Conservation (phyloP, 306 rosid genomes). For the Potentilla sterilis region DNA sequence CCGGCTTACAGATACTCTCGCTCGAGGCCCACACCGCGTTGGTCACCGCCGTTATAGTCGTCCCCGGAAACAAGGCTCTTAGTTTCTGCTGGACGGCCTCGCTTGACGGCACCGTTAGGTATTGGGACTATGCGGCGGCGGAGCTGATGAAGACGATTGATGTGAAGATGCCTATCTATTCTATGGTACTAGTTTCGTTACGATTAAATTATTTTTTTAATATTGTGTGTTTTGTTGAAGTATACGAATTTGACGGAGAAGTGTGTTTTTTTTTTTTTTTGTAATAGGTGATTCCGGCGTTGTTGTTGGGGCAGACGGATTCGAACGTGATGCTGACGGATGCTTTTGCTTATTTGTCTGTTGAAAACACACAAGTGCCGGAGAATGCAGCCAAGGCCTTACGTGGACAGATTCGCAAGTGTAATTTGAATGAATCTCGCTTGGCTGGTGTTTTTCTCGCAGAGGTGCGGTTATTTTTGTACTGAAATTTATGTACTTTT, state of each 20-base stretch:
- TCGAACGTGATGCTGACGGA: slow-evolving; percentile 28
- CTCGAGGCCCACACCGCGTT: slow-evolving; percentile 69
- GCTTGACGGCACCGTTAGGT: slow-evolving; percentile 72
- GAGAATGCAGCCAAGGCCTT: slow-evolving; percentile 25
- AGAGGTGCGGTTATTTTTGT: slow-evolving; percentile 45
- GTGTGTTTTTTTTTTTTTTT: background rate
- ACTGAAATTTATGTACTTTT: background rate
- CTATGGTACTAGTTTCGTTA: slow-evolving; percentile 49
- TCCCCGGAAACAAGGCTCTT: slow-evolving; percentile 40
- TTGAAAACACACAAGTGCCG: slow-evolving; percentile 34
- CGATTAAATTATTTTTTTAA: background rate
- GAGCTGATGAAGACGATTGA: slow-evolving; percentile 60
- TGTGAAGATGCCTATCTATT: slow-evolving; percentile 52
- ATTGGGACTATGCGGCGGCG: slow-evolving; percentile 72
- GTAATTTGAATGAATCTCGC: slow-evolving; percentile 62
- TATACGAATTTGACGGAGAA: background rate
- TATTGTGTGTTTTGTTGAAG: background rate
- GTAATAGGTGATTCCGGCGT: slow-evolving; percentile 71
- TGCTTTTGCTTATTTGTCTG: slow-evolving; percentile 60
- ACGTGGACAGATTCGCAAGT: slow-evolving; percentile 70
- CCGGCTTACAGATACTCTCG: slow-evolving; percentile 54
- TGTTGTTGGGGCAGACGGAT: slow-evolving; percentile 28
- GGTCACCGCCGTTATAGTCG: slow-evolving; percentile 68
- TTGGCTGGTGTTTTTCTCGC: slow-evolving; percentile 41
- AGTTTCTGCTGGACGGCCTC: slow-evolving; percentile 85